Base-by-base conservation (phyloP, 148 eudicot genomes). In the Cornus kousa region DNA sequence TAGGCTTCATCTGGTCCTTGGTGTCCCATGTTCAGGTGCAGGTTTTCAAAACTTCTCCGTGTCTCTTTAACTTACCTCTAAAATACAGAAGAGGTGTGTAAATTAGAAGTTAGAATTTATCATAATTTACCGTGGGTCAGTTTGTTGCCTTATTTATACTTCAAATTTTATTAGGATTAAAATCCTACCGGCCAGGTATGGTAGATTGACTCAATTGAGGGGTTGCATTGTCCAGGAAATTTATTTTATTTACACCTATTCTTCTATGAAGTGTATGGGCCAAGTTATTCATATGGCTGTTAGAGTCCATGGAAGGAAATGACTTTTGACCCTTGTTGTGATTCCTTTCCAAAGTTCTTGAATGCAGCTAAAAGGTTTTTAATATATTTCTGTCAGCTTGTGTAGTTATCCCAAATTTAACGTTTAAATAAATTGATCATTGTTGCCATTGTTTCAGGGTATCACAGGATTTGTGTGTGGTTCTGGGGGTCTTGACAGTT, bases 401-500 rank as follows among this genome's bases (percentile, higher is more conserved):
- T 53, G 59, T 12, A 53, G 19, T 53, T 12, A 53, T 53, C 17
- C 59, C 14, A 16, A 53, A 11, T 53, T 40, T 71, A 24, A 71
- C 22, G 3, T 43, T 46, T 31, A 35, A 9, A 10, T 55, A 0
- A 5, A 28, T 62, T 22, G 37, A 11, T 23, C 5, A 4, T 67
- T 57, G 66, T 16, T 73, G 37, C 70, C 14, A 72, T n/a, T 22
- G 65, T 83, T 83, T 79, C 96, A 97, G 99, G 99, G 99, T 59
- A 91, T 97, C 75, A 86, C 79, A 50, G 99, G 99, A 65, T 70
- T 89, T 74, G 84, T 92, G 53, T 86, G 91, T 81, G 97, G 97
- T 69, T 88, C 94, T 67, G 90, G 90, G 73, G 92, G 92, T 73
- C 94, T 97, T 67, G 98, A 97, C 81, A 97, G 99, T 84, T 97